A percentile compares a stretch with the other conserved stretches of the same genome.
These are phyloP conservation scores for Penicillium ucsense DNA, from an alignment of 495 filamentous ascomycete genomes.

Conservation along the genomic window DNA sequence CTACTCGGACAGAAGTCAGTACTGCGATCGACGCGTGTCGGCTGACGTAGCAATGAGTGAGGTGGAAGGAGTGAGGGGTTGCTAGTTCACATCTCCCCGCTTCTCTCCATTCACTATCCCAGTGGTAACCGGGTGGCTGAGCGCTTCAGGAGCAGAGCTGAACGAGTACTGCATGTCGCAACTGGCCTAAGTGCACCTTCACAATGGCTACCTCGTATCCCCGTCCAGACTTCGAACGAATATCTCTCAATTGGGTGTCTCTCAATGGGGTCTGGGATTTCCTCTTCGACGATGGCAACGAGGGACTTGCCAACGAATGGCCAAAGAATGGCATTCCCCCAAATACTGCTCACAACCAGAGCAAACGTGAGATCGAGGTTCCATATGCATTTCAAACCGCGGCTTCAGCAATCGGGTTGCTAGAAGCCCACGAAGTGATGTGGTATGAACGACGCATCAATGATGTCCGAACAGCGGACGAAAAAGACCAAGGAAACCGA, in stretches of 20 bases:
- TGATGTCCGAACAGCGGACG: slow-evolving; percentile 31
- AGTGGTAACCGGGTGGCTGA: too few relatives aligned
- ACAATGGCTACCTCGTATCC: slow-evolving; percentile 23
- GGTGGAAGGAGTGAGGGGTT: not conserved
- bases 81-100: not conserved
- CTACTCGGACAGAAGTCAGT: too few relatives aligned
- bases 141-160: too few relatives aligned
- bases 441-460: slow-evolving; percentile 47
- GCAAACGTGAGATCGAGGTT: slow-evolving; percentile 40
- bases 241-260: slow-evolving; percentile 38
- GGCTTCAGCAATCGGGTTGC: slow-evolving; percentile 44
- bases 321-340: slow-evolving; percentile 17
- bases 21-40: too few relatives aligned
- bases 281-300: slow-evolving; percentile 47
- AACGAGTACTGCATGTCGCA: too few relatives aligned
- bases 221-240: slow-evolving; percentile 46
- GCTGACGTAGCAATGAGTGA: slow-evolving; percentile 11
- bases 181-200: too few relatives aligned
- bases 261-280: slow-evolving; percentile 48
- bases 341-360: slow-evolving; percentile 1
- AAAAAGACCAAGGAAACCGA: slow-evolving; percentile 8
- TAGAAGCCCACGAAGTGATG: slow-evolving; percentile 47
- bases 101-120: not conserved
- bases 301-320: slow-evolving; percentile 30
- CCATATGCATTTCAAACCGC: slow-evolving; percentile 50